These are phyloP conservation scores for Saccharomycopsis malanga DNA, from an alignment of 805 yeast genomes.

Conservation along the genomic window DNA sequence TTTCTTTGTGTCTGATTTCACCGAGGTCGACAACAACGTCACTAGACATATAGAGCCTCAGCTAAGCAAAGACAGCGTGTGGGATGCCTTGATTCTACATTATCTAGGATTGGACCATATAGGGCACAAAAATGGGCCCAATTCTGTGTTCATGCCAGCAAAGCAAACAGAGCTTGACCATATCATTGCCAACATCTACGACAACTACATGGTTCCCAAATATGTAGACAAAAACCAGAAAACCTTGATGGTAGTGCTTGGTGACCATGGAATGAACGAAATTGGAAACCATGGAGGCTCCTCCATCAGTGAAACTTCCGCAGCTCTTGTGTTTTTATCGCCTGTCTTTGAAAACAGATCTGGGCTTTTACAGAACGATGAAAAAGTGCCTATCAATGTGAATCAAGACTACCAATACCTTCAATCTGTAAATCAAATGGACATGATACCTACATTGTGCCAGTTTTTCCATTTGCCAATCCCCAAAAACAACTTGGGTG, in stretches of 20 bases:
- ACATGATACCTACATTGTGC: constrained; percentile 64
- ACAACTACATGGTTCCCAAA: constrained; percentile 40
- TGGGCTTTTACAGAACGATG: constrained; percentile 22
- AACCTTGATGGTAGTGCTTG: constrained; percentile 69
- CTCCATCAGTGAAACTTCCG: constrained; percentile 83
- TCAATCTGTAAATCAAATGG: constrained; percentile 53
- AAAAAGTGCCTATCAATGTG: constrained; percentile 33
- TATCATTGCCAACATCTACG: constrained; percentile 49
- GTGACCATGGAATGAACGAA: constrained; percentile 96
- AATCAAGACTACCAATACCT: constrained; percentile 48
- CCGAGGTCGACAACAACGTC: constrained; percentile 89
- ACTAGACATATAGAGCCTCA: constrained; percentile 75
- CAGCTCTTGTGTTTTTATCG: constrained; percentile 69
- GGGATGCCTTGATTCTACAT: constrained; percentile 88
- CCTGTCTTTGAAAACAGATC: constrained; percentile 40
- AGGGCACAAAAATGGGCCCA: constrained; percentile 95
- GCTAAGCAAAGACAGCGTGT: constrained; percentile 37
- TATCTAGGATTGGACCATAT: constrained; percentile 94
- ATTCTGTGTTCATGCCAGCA: constrained; percentile 66
- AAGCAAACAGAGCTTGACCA: constrained; percentile 86
- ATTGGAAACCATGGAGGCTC: constrained; percentile 98
- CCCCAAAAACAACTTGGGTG: constrained; percentile 71
- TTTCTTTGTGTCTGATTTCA: constrained; percentile 90
- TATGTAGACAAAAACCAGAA: constrained; percentile 42
- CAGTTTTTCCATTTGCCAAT: constrained; percentile 55